A percentile compares a stretch with the other conserved stretches of the same genome.
Evolutionary conservation across 2,329 filamentous ascomycete genomes (phyloP).

Genomic region (Zymoseptoria tritici): DNA sequence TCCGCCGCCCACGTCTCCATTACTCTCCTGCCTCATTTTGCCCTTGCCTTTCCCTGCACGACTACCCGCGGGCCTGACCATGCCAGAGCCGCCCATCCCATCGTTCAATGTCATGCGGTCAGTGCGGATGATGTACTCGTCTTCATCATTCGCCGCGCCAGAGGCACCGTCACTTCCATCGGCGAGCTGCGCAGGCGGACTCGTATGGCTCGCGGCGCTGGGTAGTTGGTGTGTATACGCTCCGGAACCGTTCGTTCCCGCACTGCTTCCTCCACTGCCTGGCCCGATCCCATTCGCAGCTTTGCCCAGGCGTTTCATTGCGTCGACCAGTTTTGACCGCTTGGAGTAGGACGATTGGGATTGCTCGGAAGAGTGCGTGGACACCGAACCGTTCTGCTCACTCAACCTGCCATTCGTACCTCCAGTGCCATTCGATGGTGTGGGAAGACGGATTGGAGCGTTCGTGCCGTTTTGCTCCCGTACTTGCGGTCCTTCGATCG

Average conservation of each 20-base stretch:
- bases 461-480: background rate
- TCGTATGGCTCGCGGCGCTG: background rate
- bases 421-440: background rate
- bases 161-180: background rate
- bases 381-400: background rate
- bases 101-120: slow-evolving; percentile 28
- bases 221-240: background rate
- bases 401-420: background rate
- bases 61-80: background rate
- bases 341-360: background rate
- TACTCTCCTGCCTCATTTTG: slow-evolving; percentile 31
- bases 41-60: slow-evolving; percentile 29
- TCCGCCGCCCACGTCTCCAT: slow-evolving; percentile 22
- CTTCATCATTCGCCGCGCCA: slow-evolving; percentile 24
- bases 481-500: slow-evolving; percentile 6
- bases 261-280: background rate
- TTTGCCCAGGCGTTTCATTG: slow-evolving; percentile 10
- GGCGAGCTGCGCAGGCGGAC: background rate
- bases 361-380: background rate
- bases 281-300: background rate
- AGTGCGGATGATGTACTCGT: slow-evolving; percentile 37
- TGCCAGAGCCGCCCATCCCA: slow-evolving; percentile 1
- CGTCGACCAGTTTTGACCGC: slow-evolving; percentile 7
- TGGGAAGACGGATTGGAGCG: background rate
- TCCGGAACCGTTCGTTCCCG: slow-evolving; percentile 7